Conservation (phyloP, 1,284 basidiomycete species). For the Ganoderma lucidum region DNA sequence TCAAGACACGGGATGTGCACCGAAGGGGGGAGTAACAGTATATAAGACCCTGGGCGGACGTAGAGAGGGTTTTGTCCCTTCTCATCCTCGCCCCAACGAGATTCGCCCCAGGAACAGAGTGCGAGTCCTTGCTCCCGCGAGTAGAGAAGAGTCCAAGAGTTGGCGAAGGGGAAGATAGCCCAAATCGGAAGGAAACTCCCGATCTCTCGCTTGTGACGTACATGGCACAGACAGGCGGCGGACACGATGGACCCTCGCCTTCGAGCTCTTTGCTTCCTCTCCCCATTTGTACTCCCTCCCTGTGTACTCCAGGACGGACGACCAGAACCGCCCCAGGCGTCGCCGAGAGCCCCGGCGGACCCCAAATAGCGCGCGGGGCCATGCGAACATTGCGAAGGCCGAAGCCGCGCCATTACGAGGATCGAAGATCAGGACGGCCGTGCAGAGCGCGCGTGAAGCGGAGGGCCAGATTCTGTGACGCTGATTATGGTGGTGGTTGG, state of each 20-base stretch:
- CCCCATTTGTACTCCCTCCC: background rate
- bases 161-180: background rate
- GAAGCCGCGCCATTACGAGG: conserved; percentile 2
- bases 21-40: background rate
- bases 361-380: background rate
- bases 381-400: background rate
- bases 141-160: background rate
- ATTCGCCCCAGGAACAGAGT: background rate
- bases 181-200: background rate
- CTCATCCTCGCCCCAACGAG: background rate
- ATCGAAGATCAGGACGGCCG: conserved; percentile 7
- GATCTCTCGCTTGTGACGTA: conserved; percentile 5
- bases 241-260: background rate
- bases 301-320: background rate
- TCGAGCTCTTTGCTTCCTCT: background rate
- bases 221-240: background rate
- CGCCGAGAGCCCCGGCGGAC: background rate
- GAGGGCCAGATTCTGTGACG: background rate
- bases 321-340: background rate
- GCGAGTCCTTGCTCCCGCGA: background rate
- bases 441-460: background rate
- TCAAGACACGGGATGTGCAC: background rate
- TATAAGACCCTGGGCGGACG: background rate
- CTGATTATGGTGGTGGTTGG: background rate
- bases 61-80: background rate